These are phyloP conservation scores for Stephania japonica DNA, from an alignment of 164 flowering plant genomes.

Conservation along the genomic window DNA sequence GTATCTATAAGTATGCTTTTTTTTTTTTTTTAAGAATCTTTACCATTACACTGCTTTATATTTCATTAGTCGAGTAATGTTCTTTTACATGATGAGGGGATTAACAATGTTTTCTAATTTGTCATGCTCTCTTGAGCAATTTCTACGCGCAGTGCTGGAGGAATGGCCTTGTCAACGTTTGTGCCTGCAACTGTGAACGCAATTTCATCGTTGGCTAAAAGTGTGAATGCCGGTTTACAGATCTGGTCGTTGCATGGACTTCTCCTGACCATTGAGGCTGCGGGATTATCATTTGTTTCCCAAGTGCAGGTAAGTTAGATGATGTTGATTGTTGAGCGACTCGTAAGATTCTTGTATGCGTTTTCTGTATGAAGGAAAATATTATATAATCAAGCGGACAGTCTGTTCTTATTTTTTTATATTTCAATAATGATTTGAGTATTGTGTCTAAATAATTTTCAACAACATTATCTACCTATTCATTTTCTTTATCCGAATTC, in stretches of 20 bases:
- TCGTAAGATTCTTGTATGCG: background rate
- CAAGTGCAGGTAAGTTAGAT: slow-evolving; percentile 80
- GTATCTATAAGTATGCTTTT: no score
- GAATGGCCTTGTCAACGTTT: slow-evolving; percentile 92
- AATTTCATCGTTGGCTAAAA: slow-evolving; percentile 66
- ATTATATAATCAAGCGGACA: background rate
- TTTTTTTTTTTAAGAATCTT: no score
- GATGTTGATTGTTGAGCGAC: background rate
- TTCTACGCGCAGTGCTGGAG: slow-evolving; percentile 85
- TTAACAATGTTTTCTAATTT: background rate
- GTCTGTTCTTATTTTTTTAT: background rate
- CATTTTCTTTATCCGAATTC: no score
- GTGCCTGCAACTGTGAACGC: slow-evolving; percentile 89
- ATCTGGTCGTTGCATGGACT: slow-evolving; percentile 97
- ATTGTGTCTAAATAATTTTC: background rate
- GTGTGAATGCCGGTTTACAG: slow-evolving; percentile 58
- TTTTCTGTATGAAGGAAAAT: background rate
- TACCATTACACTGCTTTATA: no score
- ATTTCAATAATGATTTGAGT: background rate
- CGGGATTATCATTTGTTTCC: slow-evolving; percentile 89
- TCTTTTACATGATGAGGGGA: background rate
- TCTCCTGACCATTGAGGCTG: slow-evolving; percentile 89
- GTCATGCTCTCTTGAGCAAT: background rate
- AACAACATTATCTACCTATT: no score
- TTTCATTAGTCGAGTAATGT: background rate